These are phyloP conservation scores for Pyrenophora graminea DNA, from an alignment of 2,329 filamentous ascomycete species.

Conservation along the genomic window DNA sequence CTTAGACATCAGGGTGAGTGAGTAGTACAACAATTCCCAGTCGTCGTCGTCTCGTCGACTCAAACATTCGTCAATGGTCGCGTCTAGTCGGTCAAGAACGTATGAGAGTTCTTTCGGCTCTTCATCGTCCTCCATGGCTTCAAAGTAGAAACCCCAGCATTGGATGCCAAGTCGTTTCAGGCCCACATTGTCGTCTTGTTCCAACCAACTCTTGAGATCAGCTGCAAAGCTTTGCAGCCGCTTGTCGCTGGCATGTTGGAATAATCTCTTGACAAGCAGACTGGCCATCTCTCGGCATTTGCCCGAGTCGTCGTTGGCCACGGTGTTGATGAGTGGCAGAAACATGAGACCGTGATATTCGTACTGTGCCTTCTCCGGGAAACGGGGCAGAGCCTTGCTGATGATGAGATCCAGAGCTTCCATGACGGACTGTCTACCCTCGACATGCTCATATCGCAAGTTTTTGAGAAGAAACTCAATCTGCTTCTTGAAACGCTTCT, in stretches of 20 bases:
- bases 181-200: conserved; percentile 71
- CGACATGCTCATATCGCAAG: conserved; percentile 84
- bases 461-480: conserved; percentile 88
- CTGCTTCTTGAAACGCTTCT: conserved; percentile 86
- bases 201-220: conserved; percentile 75
- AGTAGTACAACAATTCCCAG: conserved; percentile 74
- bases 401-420: conserved; percentile 87
- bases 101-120: conserved; percentile 68
- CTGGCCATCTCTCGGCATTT: conserved; percentile 84
- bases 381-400: conserved; percentile 63
- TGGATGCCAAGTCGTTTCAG: conserved; percentile 77
- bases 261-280: conserved; percentile 78
- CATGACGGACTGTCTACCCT: conserved; percentile 89
- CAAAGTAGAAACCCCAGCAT: conserved; percentile 81
- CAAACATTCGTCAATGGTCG: conserved; percentile 56
- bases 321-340: conserved; percentile 79
- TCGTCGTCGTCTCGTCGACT: conserved; percentile 60
- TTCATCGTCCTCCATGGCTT: conserved; percentile 58
- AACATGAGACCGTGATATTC: conserved; percentile 83
- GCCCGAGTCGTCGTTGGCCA: conserved; percentile 85
- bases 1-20: conserved; percentile 70
- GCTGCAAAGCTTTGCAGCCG: conserved; percentile 70
- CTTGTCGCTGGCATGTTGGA: conserved; percentile 75
- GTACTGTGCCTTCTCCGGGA: conserved; percentile 74
- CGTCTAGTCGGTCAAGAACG: conserved; percentile 57